Evolutionary conservation across 169 alveolate species (phyloP).

Genomic region (Cryptosporidium canis): DNA sequence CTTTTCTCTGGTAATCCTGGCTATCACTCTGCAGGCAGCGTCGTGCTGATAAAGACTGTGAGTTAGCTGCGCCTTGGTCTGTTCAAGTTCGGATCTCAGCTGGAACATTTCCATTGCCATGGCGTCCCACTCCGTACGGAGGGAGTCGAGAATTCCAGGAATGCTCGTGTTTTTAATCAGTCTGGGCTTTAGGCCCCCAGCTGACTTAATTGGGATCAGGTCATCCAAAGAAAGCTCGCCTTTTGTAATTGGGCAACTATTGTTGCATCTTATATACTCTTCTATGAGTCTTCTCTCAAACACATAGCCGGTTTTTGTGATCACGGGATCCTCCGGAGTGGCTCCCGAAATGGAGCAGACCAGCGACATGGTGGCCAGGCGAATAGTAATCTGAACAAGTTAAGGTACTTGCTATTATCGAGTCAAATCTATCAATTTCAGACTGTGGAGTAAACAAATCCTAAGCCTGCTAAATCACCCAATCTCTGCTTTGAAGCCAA

Average conservation of each 20-base stretch:
- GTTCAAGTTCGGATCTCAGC: constrained; percentile 79
- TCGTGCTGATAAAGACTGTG: constrained; percentile 97
- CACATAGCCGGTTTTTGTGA: constrained; percentile 86
- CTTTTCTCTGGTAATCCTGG: constrained; percentile 93
- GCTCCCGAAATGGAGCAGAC: constrained; percentile 88
- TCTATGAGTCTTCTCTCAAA: constrained; percentile 85
- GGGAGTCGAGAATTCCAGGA: constrained; percentile 91
- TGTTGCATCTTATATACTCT: constrained; percentile 81
- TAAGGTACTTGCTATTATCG: neutral
- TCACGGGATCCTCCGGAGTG: constrained; percentile 86
- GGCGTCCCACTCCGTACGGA: constrained; percentile 97
- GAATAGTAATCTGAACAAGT: neutral
- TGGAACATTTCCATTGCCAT: constrained; percentile 91
- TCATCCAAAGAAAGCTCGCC: constrained; percentile 81
- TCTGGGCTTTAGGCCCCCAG: constrained; percentile 85
- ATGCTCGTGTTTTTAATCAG: constrained; percentile 91
- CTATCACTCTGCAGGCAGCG: constrained; percentile 98
- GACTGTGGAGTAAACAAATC: neutral
- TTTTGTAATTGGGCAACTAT: constrained; percentile 85
- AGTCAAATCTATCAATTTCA: neutral
- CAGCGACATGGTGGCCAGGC: constrained; percentile 77
- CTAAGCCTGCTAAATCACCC: neutral
- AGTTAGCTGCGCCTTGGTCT: constrained; percentile 92
- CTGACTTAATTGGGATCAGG: constrained; percentile 77
- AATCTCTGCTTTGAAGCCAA: neutral